Evolutionary conservation across 2,329 filamentous ascomycete genomes (phyloP).

Genomic region (Kalmusia sp.): DNA sequence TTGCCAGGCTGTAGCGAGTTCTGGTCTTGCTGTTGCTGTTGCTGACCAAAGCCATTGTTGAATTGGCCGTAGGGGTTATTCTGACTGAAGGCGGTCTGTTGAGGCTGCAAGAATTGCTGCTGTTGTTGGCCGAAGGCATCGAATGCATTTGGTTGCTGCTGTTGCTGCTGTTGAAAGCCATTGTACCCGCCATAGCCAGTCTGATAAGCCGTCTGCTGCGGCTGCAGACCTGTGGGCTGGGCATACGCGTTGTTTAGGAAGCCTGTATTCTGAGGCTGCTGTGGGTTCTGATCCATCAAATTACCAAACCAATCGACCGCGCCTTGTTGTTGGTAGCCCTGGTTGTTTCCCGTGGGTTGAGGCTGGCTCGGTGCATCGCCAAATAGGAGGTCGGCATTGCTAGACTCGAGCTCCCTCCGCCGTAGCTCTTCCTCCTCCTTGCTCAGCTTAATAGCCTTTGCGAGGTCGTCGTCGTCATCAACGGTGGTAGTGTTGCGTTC

Average conservation of each 20-base stretch:
- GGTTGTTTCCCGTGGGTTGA: constrained; percentile 89
- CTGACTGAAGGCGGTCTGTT: constrained; percentile 61
- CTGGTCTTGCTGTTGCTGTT: constrained; percentile 62
- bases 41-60: constrained; percentile 40
- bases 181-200: constrained; percentile 73
- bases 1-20: constrained; percentile 75
- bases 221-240: constrained; percentile 77
- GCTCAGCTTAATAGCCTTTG: constrained; percentile 93
- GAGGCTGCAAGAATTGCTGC: constrained; percentile 42
- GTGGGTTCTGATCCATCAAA: constrained; percentile 76
- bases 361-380: constrained; percentile 74
- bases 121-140: constrained; percentile 60
- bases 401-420: constrained; percentile 83
- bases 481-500: constrained; percentile 56
- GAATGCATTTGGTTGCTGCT: constrained; percentile 71
- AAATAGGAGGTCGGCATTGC: constrained; percentile 86
- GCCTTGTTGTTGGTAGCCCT: constrained; percentile 96
- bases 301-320: constrained; percentile 98
- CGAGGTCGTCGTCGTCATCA: constrained; percentile 82
- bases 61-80: constrained; percentile 49
- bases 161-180: constrained; percentile 50
- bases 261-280: constrained; percentile 69
- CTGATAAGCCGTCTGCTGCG: constrained; percentile 69
- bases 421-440: constrained; percentile 91
- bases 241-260: constrained; percentile 73